Percentiles rank a stretch among this genome's conserved stretches.
Conservation (phyloP, 225 moss, liverwort and hornwort species). For the Physcomitrium patens region DNA sequence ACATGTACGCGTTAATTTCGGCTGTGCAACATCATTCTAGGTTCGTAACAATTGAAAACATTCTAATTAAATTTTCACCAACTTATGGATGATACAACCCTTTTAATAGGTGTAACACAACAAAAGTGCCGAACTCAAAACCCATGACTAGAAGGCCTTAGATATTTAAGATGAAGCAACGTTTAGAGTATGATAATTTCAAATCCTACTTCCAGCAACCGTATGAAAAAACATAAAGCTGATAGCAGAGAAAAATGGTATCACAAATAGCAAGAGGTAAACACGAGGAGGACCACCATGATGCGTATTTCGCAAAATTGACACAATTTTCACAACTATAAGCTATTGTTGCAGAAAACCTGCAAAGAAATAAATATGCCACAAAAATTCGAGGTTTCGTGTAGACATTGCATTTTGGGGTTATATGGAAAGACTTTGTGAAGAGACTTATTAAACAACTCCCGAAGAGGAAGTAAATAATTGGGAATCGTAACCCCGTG, state of each 20-base stretch:
- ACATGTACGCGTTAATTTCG: neutral
- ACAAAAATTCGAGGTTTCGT: neutral
- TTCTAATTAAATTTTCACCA: neutral
- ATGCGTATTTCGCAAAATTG: neutral
- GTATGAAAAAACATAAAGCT: neutral
- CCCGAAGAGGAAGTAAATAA: neutral
- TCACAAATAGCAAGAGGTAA: neutral
- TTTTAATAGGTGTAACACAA: neutral
- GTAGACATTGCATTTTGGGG: neutral
- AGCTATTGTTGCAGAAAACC: conserved; percentile 14
- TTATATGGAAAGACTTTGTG: neutral
- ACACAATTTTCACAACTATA: neutral
- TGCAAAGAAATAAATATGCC: neutral
- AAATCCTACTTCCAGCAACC: neutral
- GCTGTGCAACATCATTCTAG: neutral
- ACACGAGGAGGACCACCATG: conserved; percentile 2
- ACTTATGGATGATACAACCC: neutral
- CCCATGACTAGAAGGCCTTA: neutral
- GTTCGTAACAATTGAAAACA: neutral
- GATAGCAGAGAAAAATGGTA: conserved; percentile 8
- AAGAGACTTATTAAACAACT: neutral
- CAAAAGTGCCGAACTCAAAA: neutral
- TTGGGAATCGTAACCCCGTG: conserved; percentile 1
- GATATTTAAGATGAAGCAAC: neutral
- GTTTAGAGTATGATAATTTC: neutral